Evolutionary conservation across 2,329 filamentous ascomycete genomes (phyloP), one percentile per base, ranked within the genome.

Genomic region (Trichoderma guizhouense): DNA sequence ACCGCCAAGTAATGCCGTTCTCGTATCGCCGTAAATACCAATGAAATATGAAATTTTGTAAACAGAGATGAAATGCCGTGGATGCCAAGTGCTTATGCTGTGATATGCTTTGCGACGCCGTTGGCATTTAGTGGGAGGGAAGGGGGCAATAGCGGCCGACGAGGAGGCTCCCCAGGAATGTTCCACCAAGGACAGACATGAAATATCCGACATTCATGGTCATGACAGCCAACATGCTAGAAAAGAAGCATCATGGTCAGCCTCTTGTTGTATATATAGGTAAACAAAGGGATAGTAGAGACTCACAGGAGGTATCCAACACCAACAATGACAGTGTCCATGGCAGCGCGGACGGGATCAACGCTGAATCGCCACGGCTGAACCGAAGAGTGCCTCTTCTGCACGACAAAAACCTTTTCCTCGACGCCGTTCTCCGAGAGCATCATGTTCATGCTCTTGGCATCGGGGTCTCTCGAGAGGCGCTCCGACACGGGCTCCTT

Each of bases 191-290:
- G n/a, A 95, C 87, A 0, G 92, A 94, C 69, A 94, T 82, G 80
- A 95, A 95, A 79, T 96, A 96, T 14, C 93, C 93, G 18, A 95
- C 88, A 76, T 96, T 96, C 84, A 93, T 89, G 1, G 93, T 95
- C 93, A 96, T 97, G 79, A 97, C 92, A 15, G 92, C 93, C 83
- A 97, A 84, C 94, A 97, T 97, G 72, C 94, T 97, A 67, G 7
- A n/a, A 11, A n/a, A 18, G 15, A 12, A 43, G 15, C 7, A 28
- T 47, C 43, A 36, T 5, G 11, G 36, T 62, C 6, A 63, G 39
- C 4, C 1, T 12, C 5, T 32, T 14, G 7, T 11, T 1, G n/a
- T 51, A 9, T 51, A 21, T 51, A 12, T 18, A 58, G 3, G 3
- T 30, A 43, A 21, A 24, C 74, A 71, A 24, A 30, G 72, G 47